phyloP scores from a whole-genome alignment of 2,329 filamentous ascomycete species.

The Ophiobolus disseminans region DNA sequence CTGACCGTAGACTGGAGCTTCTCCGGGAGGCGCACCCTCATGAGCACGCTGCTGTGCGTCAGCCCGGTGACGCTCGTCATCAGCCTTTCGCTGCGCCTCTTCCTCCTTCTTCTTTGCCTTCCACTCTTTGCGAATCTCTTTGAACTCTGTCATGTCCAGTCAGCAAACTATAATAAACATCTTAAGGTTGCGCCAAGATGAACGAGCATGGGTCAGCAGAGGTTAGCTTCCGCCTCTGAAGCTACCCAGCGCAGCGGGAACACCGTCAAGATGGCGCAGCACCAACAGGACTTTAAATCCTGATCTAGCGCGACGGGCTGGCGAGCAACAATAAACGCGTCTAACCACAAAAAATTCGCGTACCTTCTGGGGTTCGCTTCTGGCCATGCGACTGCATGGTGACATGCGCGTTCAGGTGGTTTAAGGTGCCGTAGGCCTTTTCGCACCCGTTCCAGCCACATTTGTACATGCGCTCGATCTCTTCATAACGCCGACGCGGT shows the following conservation, averaged over 20 bases:
- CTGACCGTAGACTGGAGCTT: slow-evolving; percentile 56
- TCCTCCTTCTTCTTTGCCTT: slow-evolving; percentile 99
- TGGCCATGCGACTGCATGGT: slow-evolving; percentile 97
- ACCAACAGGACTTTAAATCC: slow-evolving; percentile 51
- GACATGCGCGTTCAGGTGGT: slow-evolving; percentile 96
- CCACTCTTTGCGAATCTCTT: slow-evolving; percentile 99
- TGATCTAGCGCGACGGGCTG: slow-evolving; percentile 42
- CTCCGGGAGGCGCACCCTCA: slow-evolving; percentile 56
- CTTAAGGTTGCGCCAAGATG: slow-evolving; percentile 43
- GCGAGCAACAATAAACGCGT: slow-evolving; percentile 35
- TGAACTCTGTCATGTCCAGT: slow-evolving; percentile 76
- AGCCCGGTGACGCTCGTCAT: slow-evolving; percentile 82
- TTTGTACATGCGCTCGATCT: slow-evolving; percentile 99
- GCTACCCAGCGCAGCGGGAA: slow-evolving; percentile 59
- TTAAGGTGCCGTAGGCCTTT: slow-evolving; percentile 96
- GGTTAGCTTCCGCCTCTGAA: slow-evolving; percentile 56
- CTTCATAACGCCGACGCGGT: slow-evolving; percentile 90
- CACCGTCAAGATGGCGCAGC: slow-evolving; percentile 58
- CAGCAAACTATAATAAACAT: slow-evolving; percentile 42
- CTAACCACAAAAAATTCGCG: slow-evolving; percentile 42
- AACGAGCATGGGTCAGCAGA: slow-evolving; percentile 46
- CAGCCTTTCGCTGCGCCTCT: slow-evolving; percentile 85
- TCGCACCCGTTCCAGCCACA: slow-evolving; percentile 98
- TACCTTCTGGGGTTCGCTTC: slow-evolving; percentile 97
- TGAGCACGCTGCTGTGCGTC: slow-evolving; percentile 61